Conservation (phyloP, 176 grass and related monocot genomes). For the sorghum (Sorghum bicolor) region Sorghum_bicolor_NCBIv3 NC_012873.2:61593001-61593500, state of each 20-base stretch:
- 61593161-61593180: not conserved
- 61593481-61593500: conserved; percentile 15
- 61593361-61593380: not conserved
- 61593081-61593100: not conserved
- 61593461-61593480: conserved; percentile 16
- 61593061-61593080: not conserved
- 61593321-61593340: no score
- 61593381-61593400: not conserved
- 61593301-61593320: no score
- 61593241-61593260: no score
- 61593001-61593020: conserved; percentile 9
- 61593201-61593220: no score
- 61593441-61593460: not conserved
- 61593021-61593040: conserved; percentile 1
- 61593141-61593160: conserved; percentile 2
- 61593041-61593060: not conserved
- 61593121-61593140: not conserved
- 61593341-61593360: not conserved
- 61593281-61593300: no score
- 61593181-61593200: no score
- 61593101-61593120: not conserved
- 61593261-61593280: no score
- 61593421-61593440: not conserved
- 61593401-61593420: not conserved
- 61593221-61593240: no score